phyloP scores from a whole-genome alignment of 805 yeast genomes.

The Hanseniaspora lachancei region DNA sequence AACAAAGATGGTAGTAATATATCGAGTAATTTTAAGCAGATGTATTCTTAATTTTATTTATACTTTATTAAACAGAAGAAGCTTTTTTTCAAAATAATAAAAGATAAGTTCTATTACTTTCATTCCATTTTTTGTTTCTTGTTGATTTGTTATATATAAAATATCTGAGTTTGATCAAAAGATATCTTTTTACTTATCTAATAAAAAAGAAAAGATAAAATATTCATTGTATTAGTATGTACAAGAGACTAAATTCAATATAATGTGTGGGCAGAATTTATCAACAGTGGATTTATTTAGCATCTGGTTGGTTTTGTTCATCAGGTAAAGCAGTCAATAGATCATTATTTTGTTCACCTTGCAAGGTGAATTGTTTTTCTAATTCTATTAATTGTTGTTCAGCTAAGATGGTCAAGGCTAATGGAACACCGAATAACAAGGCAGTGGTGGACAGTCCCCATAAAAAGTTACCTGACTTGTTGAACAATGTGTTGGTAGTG shows the following conservation, averaged over 20 bases:
- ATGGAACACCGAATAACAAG: slow-evolving; percentile 81
- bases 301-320: slow-evolving; percentile 30
- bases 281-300: slow-evolving; percentile 1
- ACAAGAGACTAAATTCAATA: slow-evolving; percentile 2
- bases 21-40: too few relatives aligned
- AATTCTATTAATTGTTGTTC: slow-evolving; percentile 89
- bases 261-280: neutral
- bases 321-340: slow-evolving; percentile 49
- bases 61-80: too few relatives aligned
- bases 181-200: neutral
- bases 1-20: neutral
- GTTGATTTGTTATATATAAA: neutral
- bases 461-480: slow-evolving; percentile 58
- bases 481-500: slow-evolving; percentile 20
- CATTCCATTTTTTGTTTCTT: too few relatives aligned
- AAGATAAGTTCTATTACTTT: too few relatives aligned
- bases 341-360: slow-evolving; percentile 56
- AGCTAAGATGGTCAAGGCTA: slow-evolving; percentile 73
- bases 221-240: slow-evolving; percentile 3
- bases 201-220: neutral
- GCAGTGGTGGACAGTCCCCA: slow-evolving; percentile 81
- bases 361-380: slow-evolving; percentile 81
- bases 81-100: too few relatives aligned
- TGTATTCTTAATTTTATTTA: too few relatives aligned
- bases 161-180: neutral